Percentiles rank a stretch among this genome's conserved stretches.
Conservation (phyloP, 208 protist genomes). For the Crithidia expoeki region DNA sequence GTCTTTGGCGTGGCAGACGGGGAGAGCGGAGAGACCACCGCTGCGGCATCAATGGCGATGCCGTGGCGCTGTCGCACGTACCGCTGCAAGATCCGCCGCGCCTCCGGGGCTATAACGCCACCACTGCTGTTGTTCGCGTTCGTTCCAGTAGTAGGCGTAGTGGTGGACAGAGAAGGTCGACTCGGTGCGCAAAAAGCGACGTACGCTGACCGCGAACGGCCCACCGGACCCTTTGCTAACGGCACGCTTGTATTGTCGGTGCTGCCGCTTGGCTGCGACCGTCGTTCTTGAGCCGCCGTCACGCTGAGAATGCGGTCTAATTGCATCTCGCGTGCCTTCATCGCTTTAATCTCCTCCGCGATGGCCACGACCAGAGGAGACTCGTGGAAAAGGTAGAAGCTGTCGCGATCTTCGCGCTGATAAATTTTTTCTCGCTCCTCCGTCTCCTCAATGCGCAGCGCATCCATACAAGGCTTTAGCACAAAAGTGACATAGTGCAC, state of each 20-base stretch:
- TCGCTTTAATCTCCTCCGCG: conserved; percentile 31
- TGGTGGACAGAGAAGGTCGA: neutral
- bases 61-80: conserved; percentile 43
- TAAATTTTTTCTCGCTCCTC: conserved; percentile 35
- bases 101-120: conserved; percentile 36
- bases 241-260: neutral
- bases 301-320: conserved; percentile 26
- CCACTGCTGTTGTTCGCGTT: neutral
- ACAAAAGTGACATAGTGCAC: conserved; percentile 80
- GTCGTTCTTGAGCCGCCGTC: neutral
- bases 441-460: conserved; percentile 53
- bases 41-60: conserved; percentile 14
- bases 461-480: conserved; percentile 69
- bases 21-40: conserved; percentile 2
- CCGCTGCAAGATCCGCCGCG: conserved; percentile 49
- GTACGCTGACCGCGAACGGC: neutral
- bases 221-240: neutral
- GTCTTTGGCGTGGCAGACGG: conserved; percentile 8
- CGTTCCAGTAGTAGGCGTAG: neutral
- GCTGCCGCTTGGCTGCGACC: neutral
- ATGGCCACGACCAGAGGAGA: conserved; percentile 43
- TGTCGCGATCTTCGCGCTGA: conserved; percentile 62
- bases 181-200: neutral
- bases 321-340: conserved; percentile 56
- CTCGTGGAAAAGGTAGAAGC: conserved; percentile 55